Percentiles rank a stretch among this genome's conserved stretches.
These are phyloP conservation scores for Haplosporangium gracile DNA, from an alignment of 192 early-diverging fungal genomes.

Conservation along the genomic window DNA sequence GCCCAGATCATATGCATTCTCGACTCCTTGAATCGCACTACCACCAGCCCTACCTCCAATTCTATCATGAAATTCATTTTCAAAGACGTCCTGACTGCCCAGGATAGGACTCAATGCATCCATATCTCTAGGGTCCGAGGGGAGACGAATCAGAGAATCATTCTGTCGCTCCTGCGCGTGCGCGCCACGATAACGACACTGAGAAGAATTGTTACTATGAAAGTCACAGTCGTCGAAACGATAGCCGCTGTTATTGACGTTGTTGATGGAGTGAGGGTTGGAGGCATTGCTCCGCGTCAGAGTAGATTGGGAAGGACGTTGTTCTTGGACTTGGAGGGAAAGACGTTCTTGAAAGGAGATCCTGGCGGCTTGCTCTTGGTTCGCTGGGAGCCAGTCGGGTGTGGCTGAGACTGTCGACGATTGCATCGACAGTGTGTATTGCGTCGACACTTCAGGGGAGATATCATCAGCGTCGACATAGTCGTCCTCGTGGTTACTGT, in stretches of 20 bases:
- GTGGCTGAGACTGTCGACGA: not conserved
- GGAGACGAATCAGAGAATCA: not conserved
- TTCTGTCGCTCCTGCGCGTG: not conserved
- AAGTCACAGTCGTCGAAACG: not conserved
- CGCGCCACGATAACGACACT: too few species aligned
- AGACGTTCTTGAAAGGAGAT: not conserved
- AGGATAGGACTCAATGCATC: not conserved
- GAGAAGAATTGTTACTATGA: not conserved
- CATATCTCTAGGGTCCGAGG: not conserved
- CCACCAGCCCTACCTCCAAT: not conserved
- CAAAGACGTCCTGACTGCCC: not conserved
- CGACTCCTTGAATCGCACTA: not conserved
- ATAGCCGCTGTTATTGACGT: too few species aligned
- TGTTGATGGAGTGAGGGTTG: too few species aligned
- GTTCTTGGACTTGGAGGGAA: too few species aligned
- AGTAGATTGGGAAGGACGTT: too few species aligned
- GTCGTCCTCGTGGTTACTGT: not conserved
- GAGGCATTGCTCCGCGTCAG: too few species aligned
- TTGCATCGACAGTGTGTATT: not conserved
- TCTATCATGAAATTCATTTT: not conserved
- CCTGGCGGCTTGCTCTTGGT: not conserved
- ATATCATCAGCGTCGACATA: not conserved
- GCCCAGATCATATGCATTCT: not conserved
- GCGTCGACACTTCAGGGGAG: not conserved
- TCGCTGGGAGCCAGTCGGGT: not conserved